Conservation (phyloP, 139 green algal genomes). For the Pedinophyceae sp. region DNA sequence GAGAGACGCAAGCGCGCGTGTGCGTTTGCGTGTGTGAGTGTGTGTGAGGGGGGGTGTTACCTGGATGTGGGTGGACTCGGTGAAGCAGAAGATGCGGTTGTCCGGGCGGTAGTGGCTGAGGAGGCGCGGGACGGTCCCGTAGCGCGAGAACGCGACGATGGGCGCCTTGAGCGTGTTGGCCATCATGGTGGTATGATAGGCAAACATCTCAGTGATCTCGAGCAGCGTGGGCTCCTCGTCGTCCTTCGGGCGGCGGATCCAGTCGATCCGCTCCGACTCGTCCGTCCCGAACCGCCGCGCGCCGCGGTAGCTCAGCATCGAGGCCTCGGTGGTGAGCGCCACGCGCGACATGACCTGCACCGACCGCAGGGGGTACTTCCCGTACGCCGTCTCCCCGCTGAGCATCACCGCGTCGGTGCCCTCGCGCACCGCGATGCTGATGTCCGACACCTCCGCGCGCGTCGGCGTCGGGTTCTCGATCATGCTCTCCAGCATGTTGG, state of each 20-base stretch:
- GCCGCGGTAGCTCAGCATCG: slow-evolving; percentile 32
- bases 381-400: slow-evolving; percentile 52
- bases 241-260: slow-evolving; percentile 27
- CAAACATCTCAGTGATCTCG: slow-evolving; percentile 60
- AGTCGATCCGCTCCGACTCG: slow-evolving; percentile 47
- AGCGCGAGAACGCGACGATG: slow-evolving; percentile 43
- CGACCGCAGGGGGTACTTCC: slow-evolving; percentile 38
- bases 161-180: slow-evolving; percentile 57
- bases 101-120: slow-evolving; percentile 69
- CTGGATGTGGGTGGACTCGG: slow-evolving; percentile 48
- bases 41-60: slow-evolving; percentile 1
- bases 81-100: slow-evolving; percentile 65
- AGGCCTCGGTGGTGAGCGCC: slow-evolving; percentile 34
- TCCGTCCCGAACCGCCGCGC: slow-evolving; percentile 33
- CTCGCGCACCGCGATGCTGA: slow-evolving; percentile 49
- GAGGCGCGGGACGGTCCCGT: slow-evolving; percentile 61
- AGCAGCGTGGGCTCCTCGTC: slow-evolving; percentile 12
- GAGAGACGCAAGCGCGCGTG: slow-evolving; percentile 1
- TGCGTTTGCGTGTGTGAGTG: background rate
- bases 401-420: slow-evolving; percentile 57
- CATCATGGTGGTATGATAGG: slow-evolving; percentile 71
- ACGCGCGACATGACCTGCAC: slow-evolving; percentile 48
- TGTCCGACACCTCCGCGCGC: slow-evolving; percentile 48
- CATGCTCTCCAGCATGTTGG: slow-evolving; percentile 74
- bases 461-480: slow-evolving; percentile 61